phyloP scores from a whole-genome alignment of 2,329 filamentous ascomycete genomes.

The Bipolaris bicolor region DNA sequence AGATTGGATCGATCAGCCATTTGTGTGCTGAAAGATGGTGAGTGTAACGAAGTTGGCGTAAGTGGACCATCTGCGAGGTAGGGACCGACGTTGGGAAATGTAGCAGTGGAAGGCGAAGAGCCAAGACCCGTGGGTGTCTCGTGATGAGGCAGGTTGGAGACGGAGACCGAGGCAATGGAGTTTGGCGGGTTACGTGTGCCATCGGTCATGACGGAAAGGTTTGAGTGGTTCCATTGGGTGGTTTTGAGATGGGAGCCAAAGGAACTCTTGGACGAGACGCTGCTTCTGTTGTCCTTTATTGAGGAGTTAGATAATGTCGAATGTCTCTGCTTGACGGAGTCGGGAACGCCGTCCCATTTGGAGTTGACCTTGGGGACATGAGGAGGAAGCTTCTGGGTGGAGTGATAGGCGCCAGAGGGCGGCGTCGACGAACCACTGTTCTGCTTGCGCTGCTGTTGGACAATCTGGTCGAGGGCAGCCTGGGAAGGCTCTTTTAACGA shows the following conservation, averaged over 20 bases:
- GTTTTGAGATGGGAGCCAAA: conserved; percentile 16
- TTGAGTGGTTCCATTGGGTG: conserved; percentile 24
- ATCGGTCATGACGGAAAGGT: conserved; percentile 31
- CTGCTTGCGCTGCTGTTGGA: conserved; percentile 52
- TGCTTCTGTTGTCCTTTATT: conserved; percentile 27
- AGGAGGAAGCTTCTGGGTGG: conserved; percentile 54
- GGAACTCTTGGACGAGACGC: conserved; percentile 24
- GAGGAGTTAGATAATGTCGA: conserved; percentile 16
- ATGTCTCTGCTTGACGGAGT: conserved; percentile 42
- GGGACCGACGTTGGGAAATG: conserved; percentile 35
- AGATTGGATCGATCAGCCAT: conserved; percentile 1
- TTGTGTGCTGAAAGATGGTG: conserved; percentile 2
- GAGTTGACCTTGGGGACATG: conserved; percentile 60
- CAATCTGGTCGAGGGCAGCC: conserved; percentile 54
- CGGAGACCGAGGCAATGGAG: conserved; percentile 34
- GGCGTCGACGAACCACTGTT: conserved; percentile 28
- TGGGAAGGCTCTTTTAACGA: conserved; percentile 58
- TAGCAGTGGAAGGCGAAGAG: conserved; percentile 29
- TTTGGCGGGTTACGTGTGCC: conserved; percentile 40
- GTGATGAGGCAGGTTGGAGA: conserved; percentile 13
- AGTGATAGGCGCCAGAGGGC: conserved; percentile 25
- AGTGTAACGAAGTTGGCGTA: conserved; percentile 2
- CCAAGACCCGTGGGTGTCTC: conserved; percentile 12
- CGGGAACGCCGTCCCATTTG: conserved; percentile 61
- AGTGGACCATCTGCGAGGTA: conserved; percentile 35